Conservation (phyloP, 2,329 filamentous ascomycete species). For the Pseudogymnoascus sp. region DNA sequence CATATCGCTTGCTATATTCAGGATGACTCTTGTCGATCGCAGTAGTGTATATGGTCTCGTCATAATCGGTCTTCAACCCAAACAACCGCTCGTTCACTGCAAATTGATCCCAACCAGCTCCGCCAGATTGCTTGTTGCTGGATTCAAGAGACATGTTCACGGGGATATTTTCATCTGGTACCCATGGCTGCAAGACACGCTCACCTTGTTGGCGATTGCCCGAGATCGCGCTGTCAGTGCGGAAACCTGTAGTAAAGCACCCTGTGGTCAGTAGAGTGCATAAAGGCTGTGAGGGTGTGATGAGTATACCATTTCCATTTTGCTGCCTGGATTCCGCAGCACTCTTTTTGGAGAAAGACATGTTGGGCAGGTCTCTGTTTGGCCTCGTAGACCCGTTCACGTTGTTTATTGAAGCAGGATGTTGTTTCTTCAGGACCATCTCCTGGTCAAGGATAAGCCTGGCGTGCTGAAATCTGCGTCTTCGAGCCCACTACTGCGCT, state of each 20-base stretch:
- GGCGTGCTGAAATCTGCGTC: slow-evolving; percentile 50
- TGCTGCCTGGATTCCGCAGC: slow-evolving; percentile 34
- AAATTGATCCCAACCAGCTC: slow-evolving; percentile 79
- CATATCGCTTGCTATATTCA: slow-evolving; percentile 67
- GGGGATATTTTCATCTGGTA: slow-evolving; percentile 55
- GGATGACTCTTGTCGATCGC: slow-evolving; percentile 78
- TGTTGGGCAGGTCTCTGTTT: slow-evolving; percentile 38
- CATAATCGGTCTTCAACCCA: slow-evolving; percentile 80
- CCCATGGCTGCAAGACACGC: slow-evolving; percentile 73
- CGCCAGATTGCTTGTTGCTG: slow-evolving; percentile 20
- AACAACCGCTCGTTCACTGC: slow-evolving; percentile 81
- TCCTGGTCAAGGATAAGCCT: slow-evolving; percentile 36
- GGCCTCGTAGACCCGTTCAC: slow-evolving; percentile 38
- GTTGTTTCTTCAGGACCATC: slow-evolving; percentile 49
- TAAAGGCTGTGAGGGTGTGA: not conserved
- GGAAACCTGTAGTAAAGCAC: slow-evolving; percentile 57
- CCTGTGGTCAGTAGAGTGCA: not conserved
- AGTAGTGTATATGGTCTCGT: slow-evolving; percentile 93
- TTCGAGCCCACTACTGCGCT: slow-evolving; percentile 50
- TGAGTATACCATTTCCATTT: slow-evolving; percentile 6
- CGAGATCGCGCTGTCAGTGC: slow-evolving; percentile 83
- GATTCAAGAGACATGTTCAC: slow-evolving; percentile 63
- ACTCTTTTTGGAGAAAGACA: slow-evolving; percentile 55
- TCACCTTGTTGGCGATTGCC: slow-evolving; percentile 61
- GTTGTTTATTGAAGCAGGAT: slow-evolving; percentile 22